Evolutionary conservation across 306 rosid genomes (phyloP).

Genomic region (Psophocarpus tetragonolobus): DNA sequence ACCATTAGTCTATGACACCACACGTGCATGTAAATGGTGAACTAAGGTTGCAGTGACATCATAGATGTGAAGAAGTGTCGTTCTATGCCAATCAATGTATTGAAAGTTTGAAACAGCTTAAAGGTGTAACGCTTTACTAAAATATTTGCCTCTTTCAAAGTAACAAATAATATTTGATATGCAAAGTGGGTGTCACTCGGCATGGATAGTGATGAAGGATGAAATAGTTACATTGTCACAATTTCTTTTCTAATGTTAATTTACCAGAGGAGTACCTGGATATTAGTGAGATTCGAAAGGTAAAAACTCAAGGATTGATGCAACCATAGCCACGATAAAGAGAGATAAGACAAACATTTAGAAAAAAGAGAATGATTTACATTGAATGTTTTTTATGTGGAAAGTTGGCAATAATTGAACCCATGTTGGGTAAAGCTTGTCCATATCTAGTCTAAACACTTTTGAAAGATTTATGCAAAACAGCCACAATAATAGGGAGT

Average conservation of each 20-base stretch:
- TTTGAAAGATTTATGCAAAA: no score
- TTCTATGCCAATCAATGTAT: neutral
- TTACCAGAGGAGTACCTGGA: conserved; percentile 63
- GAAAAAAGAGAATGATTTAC: neutral
- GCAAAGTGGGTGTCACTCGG: conserved; percentile 37
- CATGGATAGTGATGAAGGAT: conserved; percentile 30
- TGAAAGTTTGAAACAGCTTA: neutral
- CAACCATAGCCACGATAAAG: neutral
- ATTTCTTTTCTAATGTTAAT: conserved; percentile 36
- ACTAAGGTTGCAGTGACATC: neutral
- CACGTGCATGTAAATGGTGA: neutral
- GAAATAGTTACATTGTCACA: neutral
- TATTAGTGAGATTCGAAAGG: conserved; percentile 32
- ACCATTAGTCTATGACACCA: neutral
- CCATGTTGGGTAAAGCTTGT: conserved; percentile 40
- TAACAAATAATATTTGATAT: neutral
- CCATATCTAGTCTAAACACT: neutral
- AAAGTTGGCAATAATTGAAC: neutral
- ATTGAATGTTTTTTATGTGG: neutral
- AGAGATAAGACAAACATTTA: neutral
- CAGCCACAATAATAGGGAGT: no score
- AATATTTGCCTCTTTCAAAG: neutral
- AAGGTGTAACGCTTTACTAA: neutral
- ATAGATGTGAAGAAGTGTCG: neutral
- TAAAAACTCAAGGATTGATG: neutral